Percentiles rank a stretch among this genome's conserved stretches.
These are phyloP conservation scores for Coemansia sp. DNA, from an alignment of 192 early-diverging fungal genomes.

Conservation along the genomic window DNA sequence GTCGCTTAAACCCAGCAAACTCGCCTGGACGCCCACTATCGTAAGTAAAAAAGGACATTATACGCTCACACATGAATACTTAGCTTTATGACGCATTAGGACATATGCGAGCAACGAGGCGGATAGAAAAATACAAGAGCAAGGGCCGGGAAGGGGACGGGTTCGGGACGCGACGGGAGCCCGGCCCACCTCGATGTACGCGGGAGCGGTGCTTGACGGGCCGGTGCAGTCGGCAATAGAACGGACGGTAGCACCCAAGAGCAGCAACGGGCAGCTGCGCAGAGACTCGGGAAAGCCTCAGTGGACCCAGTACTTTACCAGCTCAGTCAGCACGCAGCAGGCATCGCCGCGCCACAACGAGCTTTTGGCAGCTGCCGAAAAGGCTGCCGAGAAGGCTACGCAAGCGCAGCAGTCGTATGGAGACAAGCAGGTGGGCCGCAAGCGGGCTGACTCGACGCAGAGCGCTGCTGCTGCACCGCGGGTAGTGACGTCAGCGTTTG, in stretches of 20 bases:
- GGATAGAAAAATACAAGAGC: neutral
- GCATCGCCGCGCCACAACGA: slow-evolving; percentile 1
- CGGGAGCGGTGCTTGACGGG: slow-evolving; percentile 16
- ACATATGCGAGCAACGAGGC: too few relatives aligned
- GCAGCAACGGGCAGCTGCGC: slow-evolving; percentile 12
- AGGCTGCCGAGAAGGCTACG: neutral
- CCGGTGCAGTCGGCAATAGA: slow-evolving; percentile 42
- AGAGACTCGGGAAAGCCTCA: slow-evolving; percentile 6
- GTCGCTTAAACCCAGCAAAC: slow-evolving; percentile 24
- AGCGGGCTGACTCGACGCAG: slow-evolving; percentile 1
- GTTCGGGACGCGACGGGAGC: slow-evolving; percentile 31
- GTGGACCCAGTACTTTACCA: slow-evolving; percentile 53
- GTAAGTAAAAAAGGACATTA: slow-evolving; percentile 13
- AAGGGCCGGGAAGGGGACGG: neutral
- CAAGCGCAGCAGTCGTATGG: slow-evolving; percentile 9
- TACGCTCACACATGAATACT: too few relatives aligned
- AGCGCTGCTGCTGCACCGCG: neutral
- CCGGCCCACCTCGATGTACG: slow-evolving; percentile 44
- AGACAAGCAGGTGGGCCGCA: neutral
- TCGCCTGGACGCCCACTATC: slow-evolving; percentile 11
- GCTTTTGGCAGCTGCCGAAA: neutral
- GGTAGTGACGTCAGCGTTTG: slow-evolving; percentile 21
- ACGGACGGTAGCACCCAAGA: slow-evolving; percentile 25
- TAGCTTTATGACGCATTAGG: too few relatives aligned
- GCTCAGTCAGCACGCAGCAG: slow-evolving; percentile 20